These are phyloP conservation scores for Periconia sp. DNA, from an alignment of 2,329 filamentous ascomycete species.

Conservation along the genomic window DNA sequence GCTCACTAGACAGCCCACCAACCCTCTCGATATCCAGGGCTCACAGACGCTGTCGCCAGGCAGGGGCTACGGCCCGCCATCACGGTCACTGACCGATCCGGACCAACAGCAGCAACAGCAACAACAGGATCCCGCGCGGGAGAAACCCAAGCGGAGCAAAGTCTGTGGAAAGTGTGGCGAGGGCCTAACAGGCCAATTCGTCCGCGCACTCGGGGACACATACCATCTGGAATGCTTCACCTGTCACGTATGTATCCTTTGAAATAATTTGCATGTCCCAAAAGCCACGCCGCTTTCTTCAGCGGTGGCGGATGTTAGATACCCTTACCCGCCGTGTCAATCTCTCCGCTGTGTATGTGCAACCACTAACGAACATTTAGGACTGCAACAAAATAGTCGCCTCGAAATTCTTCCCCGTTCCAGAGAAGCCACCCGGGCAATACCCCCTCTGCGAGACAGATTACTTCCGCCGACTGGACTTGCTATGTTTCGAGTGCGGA, in stretches of 20 bases:
- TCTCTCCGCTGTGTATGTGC: no score
- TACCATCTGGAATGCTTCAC: slow-evolving; percentile 98
- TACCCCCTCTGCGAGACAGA: slow-evolving; percentile 97
- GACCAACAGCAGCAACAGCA: slow-evolving; percentile 21
- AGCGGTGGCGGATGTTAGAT: no score
- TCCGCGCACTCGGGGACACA: slow-evolving; percentile 88
- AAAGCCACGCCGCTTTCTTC: no score
- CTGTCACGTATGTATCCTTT: slow-evolving; percentile 72
- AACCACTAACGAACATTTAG: slow-evolving; percentile 56
- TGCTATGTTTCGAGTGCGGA: slow-evolving; percentile 91
- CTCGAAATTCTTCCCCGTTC: slow-evolving; percentile 97
- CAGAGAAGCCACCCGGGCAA: slow-evolving; percentile 85
- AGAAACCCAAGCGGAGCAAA: slow-evolving; percentile 44
- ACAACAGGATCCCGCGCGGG: slow-evolving; percentile 22
- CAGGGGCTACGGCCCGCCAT: slow-evolving; percentile 26
- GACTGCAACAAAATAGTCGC: slow-evolving; percentile 97
- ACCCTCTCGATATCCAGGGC: slow-evolving; percentile 31
- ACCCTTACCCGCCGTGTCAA: no score
- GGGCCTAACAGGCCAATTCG: slow-evolving; percentile 90
- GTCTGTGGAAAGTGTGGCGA: slow-evolving; percentile 84
- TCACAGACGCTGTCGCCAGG: slow-evolving; percentile 30
- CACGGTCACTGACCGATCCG: slow-evolving; percentile 38
- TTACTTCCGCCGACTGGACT: slow-evolving; percentile 90
- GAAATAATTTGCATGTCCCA: neutral
- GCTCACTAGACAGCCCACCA: slow-evolving; percentile 36